Conservation (phyloP, 1,139 yeast species). For the Geotrichum candidum region DNA sequence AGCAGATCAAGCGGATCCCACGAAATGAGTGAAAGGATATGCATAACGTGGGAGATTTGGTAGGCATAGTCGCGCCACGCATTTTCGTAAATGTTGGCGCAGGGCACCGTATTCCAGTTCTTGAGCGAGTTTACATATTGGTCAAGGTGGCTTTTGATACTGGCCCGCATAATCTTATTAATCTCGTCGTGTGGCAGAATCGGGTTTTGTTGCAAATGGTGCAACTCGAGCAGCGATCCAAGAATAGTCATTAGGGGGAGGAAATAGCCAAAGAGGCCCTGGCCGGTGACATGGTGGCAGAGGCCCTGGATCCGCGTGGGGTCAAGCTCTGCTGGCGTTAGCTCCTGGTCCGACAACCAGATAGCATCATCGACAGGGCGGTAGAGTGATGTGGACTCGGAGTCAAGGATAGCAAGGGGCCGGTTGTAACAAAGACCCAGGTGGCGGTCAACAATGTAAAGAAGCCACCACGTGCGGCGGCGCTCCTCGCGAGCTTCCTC, state of each 20-base stretch:
- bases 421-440: slow-evolving; percentile 39
- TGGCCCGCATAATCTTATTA: slow-evolving; percentile 7
- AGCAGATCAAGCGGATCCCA: slow-evolving; percentile 29
- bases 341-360: slow-evolving; percentile 30
- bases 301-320: slow-evolving; percentile 23
- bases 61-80: slow-evolving; percentile 29
- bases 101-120: slow-evolving; percentile 14
- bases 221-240: slow-evolving; percentile 26
- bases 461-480: slow-evolving; percentile 41
- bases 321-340: slow-evolving; percentile 24
- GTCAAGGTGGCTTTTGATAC: slow-evolving; percentile 19
- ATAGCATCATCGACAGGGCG: slow-evolving; percentile 36
- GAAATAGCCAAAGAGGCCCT: slow-evolving; percentile 27
- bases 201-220: slow-evolving; percentile 21
- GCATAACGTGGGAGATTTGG: slow-evolving; percentile 26
- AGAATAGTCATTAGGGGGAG: slow-evolving; percentile 28
- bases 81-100: slow-evolving; percentile 17
- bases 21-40: slow-evolving; percentile 24
- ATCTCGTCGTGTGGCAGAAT: slow-evolving; percentile 20
- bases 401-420: slow-evolving; percentile 34
- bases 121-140: slow-evolving; percentile 23
- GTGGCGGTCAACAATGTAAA: slow-evolving; percentile 39
- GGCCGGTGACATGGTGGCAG: slow-evolving; percentile 21
- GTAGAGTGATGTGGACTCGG: slow-evolving; percentile 33
- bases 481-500: slow-evolving; percentile 39